Evolutionary conservation across 345 rosid genomes (phyloP), one percentile per base, ranked within the genome.

Genomic region (Camelina sativa): DNA sequence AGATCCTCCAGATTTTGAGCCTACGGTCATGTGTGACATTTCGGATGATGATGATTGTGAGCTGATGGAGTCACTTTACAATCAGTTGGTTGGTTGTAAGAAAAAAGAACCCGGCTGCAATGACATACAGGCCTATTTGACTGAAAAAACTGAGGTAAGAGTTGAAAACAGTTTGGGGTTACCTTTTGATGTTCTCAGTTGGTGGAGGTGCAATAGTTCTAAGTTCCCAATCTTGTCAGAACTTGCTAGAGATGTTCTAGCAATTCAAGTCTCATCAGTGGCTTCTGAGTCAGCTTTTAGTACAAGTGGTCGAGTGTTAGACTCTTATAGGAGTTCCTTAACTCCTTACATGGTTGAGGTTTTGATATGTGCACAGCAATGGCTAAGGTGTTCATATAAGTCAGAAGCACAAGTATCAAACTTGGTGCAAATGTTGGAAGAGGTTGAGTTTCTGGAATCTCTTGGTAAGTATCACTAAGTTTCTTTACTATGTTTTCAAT

Each of bases 341-440:
- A 55, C 61, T 55, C 19, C 38, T 13, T 55, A 6, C 61, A 55
- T 55, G 61, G 19, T 55, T 13, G 38, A 55, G 37, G 19, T 55
- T 28, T 30, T 28, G 19, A 2, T 55, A 7, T 28, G 11, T 19
- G 13, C 11, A 13, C 38, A 28, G 13, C 61, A 28, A 0, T 55
- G 61, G 61, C 1, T 55, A 7, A 28, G 16, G 61, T 55, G 11
- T 28, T 1, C 8, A 7, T 1, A 13, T 15, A 13, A 55, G 13
- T 11, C 35, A 5, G 16, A 54, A 54, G 32, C n/a, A 52, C 32
- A 51, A 19, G 28, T 19, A 20, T 13, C 55, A 8, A 19, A 19
- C 13, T 19, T 8, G 12, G 25, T 3, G 25, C 55, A 50, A 50
- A 50, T 50, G 25, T 50, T 50, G 55, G 12, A 17, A 0, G 55